phyloP scores from a whole-genome alignment of 345 rosid species.

The Limnanthes douglasii region DNA sequence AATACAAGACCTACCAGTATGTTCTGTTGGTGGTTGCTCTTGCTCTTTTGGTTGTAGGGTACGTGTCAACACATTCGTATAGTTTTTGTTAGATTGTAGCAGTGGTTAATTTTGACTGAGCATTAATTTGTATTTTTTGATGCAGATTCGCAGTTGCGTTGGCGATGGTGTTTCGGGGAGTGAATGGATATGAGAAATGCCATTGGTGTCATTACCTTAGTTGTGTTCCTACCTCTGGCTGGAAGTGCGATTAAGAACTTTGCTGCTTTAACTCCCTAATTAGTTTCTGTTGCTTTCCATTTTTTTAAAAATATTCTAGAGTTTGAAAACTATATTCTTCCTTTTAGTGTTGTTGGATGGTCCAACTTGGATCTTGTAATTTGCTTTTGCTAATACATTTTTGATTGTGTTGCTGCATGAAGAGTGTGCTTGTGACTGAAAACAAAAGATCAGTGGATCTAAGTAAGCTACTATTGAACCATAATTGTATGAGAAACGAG shows the following conservation, averaged over 20 bases:
- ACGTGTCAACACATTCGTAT: constrained; percentile 6
- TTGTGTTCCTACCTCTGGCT: constrained; percentile 64
- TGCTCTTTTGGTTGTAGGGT: constrained; percentile 51
- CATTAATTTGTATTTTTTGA: neutral
- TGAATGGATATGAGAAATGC: constrained; percentile 53
- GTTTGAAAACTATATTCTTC: no score
- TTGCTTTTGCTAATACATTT: no score
- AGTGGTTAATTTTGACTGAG: neutral
- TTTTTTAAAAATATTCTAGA: no score
- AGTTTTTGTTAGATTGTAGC: neutral
- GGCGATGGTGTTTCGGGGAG: constrained; percentile 57
- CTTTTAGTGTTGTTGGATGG: no score
- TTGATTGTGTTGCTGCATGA: no score
- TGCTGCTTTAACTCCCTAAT: no score
- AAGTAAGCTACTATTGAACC: no score
- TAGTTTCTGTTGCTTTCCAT: no score
- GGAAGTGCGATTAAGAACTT: constrained; percentile 51
- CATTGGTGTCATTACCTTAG: constrained; percentile 81
- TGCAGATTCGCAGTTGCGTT: constrained; percentile 43
- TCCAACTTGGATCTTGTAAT: no score
- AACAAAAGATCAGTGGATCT: no score
- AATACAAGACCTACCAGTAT: constrained; percentile 67
- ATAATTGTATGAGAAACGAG: no score
- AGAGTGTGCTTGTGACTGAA: no score
- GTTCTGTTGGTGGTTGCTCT: constrained; percentile 36